Evolutionary conservation across 805 yeast genomes (phyloP), one percentile per base, ranked within the genome.

Genomic region (Schwanniomyces polymorphus): DNA sequence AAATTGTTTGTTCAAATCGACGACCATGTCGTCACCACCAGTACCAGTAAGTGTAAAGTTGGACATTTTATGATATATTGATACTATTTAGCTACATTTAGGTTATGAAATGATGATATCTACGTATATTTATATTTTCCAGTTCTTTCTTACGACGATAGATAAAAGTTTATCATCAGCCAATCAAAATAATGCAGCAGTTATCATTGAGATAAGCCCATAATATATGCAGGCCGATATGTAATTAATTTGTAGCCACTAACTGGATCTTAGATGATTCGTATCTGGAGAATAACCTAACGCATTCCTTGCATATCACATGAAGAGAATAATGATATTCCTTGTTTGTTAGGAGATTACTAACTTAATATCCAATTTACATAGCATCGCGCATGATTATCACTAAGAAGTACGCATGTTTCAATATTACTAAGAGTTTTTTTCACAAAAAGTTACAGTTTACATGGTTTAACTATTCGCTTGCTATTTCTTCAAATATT

Each of bases 11-110:
- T 89, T 89, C 59, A 91, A 74, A 67, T 91, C 87, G 23, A 79
- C 79, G 16, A 81, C 79, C 64, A 88, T 73, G 29, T 89, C 81
- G 70, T 90, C 82, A 58, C 96, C 96, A 53, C 96, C 96, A 47
- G 90, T 82, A 39, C 87, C 86, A 14, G 70, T 73, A 38, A 76
- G 83, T 23, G 87, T 81, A 48, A 79, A 70, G 16, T 77, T 79
- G 54, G 39, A 18, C 39, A 37, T 37, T 50, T 37, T 23, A 3
- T 34, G 4, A 5, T 11, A 5, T 18, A 37, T 21, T 21, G 10
- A 9, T 35, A 18, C 6, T 18, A 14, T 35, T 23, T n/a, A 28
- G 35, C 7, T 27, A 27, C 3, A 27, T 27, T 10, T 10, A 11
- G 4, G 12, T 27, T 27, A 8, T 10, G 11, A 31, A 31, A 3